Conservation (phyloP, 1,284 basidiomycete genomes). For the Leccinum griseonigrum region DNA sequence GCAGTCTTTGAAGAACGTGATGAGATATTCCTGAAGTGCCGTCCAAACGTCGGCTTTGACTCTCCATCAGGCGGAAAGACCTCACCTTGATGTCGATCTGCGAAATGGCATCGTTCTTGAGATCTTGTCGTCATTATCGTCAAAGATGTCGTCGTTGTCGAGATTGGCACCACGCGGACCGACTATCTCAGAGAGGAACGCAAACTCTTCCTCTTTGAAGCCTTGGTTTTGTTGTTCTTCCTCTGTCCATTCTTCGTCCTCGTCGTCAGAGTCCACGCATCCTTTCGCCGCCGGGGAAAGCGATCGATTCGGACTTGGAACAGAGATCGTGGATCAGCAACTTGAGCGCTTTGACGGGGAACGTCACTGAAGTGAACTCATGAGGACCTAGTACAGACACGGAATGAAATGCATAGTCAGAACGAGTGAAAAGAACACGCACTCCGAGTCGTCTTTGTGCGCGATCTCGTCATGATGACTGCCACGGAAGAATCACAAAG, state of each 20-base stretch:
- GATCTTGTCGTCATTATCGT: conserved; percentile 81
- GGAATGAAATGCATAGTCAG: conserved; percentile 8
- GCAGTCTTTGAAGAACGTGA: conserved; percentile 68
- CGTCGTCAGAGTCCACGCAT: conserved; percentile 75
- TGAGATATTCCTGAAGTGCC: conserved; percentile 55
- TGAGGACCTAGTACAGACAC: conserved; percentile 62
- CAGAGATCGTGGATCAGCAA: conserved; percentile 83
- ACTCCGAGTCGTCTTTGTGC: conserved; percentile 71
- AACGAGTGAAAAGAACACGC: conserved; percentile 32
- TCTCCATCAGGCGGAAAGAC: background rate
- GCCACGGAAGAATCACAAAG: conserved; percentile 19
- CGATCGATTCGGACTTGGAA: conserved; percentile 65
- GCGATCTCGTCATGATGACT: conserved; percentile 96
- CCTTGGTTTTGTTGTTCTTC: conserved; percentile 62
- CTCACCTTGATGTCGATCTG: conserved; percentile 86
- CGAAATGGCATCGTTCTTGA: conserved; percentile 83
- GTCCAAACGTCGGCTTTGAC: background rate
- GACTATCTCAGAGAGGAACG: conserved; percentile 67
- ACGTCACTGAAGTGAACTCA: conserved; percentile 82
- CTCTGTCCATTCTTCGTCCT: conserved; percentile 88
- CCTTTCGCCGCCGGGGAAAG: conserved; percentile 53
- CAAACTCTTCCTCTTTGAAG: conserved; percentile 60
- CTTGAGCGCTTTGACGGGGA: conserved; percentile 91
- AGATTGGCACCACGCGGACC: conserved; percentile 67
- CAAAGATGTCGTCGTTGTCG: conserved; percentile 69